These are phyloP conservation scores for Globisporangium paddicum DNA, from an alignment of 352 stramenopile genomes.

Conservation along the genomic window DNA sequence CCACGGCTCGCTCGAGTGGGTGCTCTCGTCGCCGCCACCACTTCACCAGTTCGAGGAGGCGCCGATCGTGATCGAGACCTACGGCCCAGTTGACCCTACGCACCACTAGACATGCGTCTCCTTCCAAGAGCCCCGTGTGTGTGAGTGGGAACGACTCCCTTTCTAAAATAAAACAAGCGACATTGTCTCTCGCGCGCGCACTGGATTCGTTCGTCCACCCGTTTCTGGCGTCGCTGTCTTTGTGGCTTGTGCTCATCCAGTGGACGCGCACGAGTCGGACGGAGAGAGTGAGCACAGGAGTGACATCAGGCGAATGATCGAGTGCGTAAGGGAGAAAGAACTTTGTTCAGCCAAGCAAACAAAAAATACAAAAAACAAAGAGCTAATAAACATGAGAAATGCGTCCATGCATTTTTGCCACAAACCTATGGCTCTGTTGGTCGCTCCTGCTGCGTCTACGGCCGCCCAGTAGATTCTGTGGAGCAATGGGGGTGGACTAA, in stretches of 20 bases:
- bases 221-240: neutral
- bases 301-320: neutral
- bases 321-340: neutral
- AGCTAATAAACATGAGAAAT: conserved; percentile 7
- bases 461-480: too few relatives aligned
- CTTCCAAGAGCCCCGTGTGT: neutral
- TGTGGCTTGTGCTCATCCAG: neutral
- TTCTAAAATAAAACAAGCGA: conserved; percentile 10
- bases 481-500: too few relatives aligned
- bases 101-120: conserved; percentile 43
- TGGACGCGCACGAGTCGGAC: neutral
- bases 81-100: conserved; percentile 78
- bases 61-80: conserved; percentile 86
- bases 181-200: neutral
- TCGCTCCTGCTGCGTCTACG: too few relatives aligned
- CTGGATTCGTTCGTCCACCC: neutral
- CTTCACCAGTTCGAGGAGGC: conserved; percentile 89
- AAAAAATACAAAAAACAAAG: conserved; percentile 3
- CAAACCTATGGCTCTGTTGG: neutral
- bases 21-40: conserved; percentile 75
- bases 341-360: neutral
- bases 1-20: conserved; percentile 83
- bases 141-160: conserved; percentile 2
- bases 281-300: neutral
- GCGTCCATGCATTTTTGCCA: conserved; percentile 3